Conservation (phyloP, 1,139 yeast genomes). For the Trichomonascaceae sp. region DNA sequence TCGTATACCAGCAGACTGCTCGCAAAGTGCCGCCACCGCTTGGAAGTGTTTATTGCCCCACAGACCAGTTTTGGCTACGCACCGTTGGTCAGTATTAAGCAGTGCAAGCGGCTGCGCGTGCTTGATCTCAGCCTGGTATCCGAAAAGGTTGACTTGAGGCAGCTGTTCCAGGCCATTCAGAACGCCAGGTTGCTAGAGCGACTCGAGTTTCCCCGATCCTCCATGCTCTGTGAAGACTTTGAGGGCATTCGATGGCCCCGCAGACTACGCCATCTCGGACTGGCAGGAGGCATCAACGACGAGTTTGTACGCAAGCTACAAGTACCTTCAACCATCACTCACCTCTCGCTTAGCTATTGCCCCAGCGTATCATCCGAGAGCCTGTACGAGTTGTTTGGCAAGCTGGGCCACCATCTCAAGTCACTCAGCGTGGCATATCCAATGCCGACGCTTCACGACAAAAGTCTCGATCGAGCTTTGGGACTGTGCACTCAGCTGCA, state of each 20-base stretch:
- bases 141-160: slow-evolving; percentile 74
- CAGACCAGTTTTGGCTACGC: slow-evolving; percentile 91
- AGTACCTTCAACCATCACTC: slow-evolving; percentile 59
- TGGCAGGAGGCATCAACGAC: slow-evolving; percentile 84
- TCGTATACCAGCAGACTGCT: slow-evolving; percentile 75
- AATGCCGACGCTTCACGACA: slow-evolving; percentile 63
- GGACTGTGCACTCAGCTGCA: slow-evolving; percentile 60
- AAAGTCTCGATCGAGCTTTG: slow-evolving; percentile 62
- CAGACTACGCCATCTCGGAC: slow-evolving; percentile 50
- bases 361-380: slow-evolving; percentile 52
- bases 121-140: slow-evolving; percentile 82
- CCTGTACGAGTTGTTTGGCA: slow-evolving; percentile 45
- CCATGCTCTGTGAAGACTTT: slow-evolving; percentile 59
- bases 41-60: slow-evolving; percentile 72
- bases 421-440: slow-evolving; percentile 68
- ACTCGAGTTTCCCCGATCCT: slow-evolving; percentile 78
- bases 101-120: slow-evolving; percentile 49
- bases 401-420: slow-evolving; percentile 52
- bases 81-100: slow-evolving; percentile 64
- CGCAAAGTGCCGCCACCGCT: slow-evolving; percentile 53
- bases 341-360: slow-evolving; percentile 76
- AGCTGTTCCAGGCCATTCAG: slow-evolving; percentile 61
- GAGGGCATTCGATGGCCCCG: slow-evolving; percentile 58
- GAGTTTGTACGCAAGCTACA: slow-evolving; percentile 53
- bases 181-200: slow-evolving; percentile 51